Base-by-base conservation (phyloP, 225 moss, liverwort and hornwort genomes). In the Neckera pumila region DNA sequence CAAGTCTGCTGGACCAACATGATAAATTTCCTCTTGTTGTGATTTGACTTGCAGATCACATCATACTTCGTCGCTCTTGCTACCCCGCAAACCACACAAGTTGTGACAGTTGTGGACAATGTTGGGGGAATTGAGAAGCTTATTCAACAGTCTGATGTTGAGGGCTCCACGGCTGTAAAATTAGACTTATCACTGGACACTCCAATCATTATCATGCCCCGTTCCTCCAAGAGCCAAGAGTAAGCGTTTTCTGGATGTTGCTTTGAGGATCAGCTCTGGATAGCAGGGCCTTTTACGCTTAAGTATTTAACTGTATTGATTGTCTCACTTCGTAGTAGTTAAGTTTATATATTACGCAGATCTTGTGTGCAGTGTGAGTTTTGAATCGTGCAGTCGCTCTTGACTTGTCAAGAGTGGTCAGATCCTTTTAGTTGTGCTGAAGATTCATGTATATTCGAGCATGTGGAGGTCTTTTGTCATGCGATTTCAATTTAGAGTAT, bases 151-250 rank as follows among this genome's bases (percentile, higher is more conserved):
- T 97, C 97, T 81, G 98, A 98, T 87, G 92, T 97, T 87, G 97
- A 95, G 87, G 98, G 97, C 89, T 85, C 94, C 63, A 93, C 98
- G 71, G 96, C 98, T 89, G 91, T 98, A 38, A 98, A 98, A 89
- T 90, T 98, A 87, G 92, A 98, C 89, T 91, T 98, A 78, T 97
- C 97, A 76, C 92, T 98, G 64, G 98, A 98, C 84, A 98, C 98
- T 90, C 98, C 98, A 36, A 95, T 95, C 85, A 98, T 98, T 71
- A 98, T 98, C 56, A 96, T 98, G 96, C 98, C 98, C 18, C 94
- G 95, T 90, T 94, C 94, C 89, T 98, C 98, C 60, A 80, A 91
- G 49, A 98, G 98, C 92, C 93, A 90, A 91, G 98, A 98, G 98
- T 98, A 94, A 94, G 98, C 92, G 22, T 62, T 90, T 86, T 76